A percentile compares a stretch with the other conserved stretches of the same genome.
These are phyloP conservation scores for Naganishia cerealis DNA, from an alignment of 1,284 basidiomycete genomes.

Conservation along the genomic window DNA sequence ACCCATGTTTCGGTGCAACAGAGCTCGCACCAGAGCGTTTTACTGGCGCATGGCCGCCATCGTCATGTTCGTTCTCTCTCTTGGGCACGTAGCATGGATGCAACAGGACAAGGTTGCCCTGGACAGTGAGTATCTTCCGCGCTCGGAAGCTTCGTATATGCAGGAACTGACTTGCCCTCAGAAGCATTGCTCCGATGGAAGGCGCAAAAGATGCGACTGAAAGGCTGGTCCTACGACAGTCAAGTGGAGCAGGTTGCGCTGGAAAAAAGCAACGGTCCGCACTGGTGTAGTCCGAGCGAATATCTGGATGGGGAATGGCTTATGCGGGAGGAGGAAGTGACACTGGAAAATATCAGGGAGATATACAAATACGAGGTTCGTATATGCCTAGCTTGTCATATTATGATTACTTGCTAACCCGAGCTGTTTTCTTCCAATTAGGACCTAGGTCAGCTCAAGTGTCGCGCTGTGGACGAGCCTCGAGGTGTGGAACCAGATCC, in stretches of 20 bases:
- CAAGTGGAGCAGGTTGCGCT: not conserved
- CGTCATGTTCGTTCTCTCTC: not conserved
- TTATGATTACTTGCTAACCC: not conserved
- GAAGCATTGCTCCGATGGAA: not conserved
- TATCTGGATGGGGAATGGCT: constrained; percentile 21
- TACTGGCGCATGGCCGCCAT: constrained; percentile 16
- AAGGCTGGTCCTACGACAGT: not conserved
- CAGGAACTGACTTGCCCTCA: not conserved
- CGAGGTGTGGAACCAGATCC: constrained; percentile 2
- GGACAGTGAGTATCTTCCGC: not conserved
- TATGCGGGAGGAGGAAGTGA: not conserved
- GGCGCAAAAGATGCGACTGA: not conserved
- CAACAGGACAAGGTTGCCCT: not conserved
- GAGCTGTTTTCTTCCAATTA: not conserved
- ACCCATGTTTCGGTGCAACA: not conserved
- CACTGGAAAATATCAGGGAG: constrained; percentile 4
- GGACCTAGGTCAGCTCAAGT: constrained; percentile 3
- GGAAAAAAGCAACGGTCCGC: not conserved
- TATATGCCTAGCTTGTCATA: not conserved
- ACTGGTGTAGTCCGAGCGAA: constrained; percentile 21
- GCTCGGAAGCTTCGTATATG: not conserved
- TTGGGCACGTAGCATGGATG: not conserved
- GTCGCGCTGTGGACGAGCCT: constrained; percentile 5
- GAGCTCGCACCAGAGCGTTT: constrained; percentile 5
- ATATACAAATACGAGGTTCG: constrained; percentile 5